Conservation (phyloP, 106 monocot genomes). For the Dioscorea alata region DNA sequence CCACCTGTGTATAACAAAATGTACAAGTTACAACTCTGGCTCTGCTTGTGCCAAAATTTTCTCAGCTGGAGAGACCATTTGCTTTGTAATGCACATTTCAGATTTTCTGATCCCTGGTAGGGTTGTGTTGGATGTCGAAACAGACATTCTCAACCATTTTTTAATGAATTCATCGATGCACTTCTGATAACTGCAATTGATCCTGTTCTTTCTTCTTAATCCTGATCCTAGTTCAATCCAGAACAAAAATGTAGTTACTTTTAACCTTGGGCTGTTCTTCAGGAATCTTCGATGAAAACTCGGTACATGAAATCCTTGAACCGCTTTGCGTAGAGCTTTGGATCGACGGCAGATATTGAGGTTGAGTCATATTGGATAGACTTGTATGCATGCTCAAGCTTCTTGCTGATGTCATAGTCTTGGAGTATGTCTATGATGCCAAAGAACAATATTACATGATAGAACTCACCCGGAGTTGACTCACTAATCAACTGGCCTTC, state of each 20-base stretch:
- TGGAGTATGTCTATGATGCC: constrained; percentile 93
- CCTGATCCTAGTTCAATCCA: neutral
- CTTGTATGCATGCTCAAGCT: constrained; percentile 85
- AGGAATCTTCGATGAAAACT: constrained; percentile 49
- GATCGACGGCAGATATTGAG: constrained; percentile 85
- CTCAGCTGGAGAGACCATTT: too few relatives aligned
- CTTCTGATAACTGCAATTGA: neutral
- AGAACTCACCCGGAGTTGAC: constrained; percentile 45
- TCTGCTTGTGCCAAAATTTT: neutral
- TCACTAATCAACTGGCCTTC: constrained; percentile 49
- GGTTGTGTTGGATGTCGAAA: neutral
- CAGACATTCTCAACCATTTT: neutral
- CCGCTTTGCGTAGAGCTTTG: constrained; percentile 60
- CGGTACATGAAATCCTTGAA: constrained; percentile 67
- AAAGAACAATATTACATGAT: constrained; percentile 69
- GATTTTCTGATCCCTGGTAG: too few relatives aligned
- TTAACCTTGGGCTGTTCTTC: neutral
- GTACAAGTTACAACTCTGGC: neutral
- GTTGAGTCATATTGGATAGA: constrained; percentile 78
- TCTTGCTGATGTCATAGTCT: constrained; percentile 89
- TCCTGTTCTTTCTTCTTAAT: neutral
- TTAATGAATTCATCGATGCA: neutral
- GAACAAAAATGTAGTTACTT: too few relatives aligned
- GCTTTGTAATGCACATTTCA: neutral
- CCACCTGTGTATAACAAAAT: neutral